Conservation (phyloP, 2,329 filamentous ascomycete species). For the Fusarium sp. region DNA sequence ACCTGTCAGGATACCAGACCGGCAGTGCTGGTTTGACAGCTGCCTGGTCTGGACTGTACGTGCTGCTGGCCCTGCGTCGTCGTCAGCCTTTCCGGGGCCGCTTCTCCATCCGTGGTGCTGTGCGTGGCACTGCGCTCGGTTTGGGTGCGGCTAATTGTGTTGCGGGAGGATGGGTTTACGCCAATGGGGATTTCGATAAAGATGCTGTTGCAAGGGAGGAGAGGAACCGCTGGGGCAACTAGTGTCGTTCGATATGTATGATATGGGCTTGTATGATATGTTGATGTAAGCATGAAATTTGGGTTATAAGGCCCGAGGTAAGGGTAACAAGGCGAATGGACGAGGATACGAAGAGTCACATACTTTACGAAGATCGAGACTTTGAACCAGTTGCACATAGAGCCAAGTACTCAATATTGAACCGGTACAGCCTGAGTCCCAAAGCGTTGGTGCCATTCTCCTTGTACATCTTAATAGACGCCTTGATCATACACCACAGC, state of each 20-base stretch:
- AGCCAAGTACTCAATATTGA: background rate
- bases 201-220: slow-evolving; percentile 64
- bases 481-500: background rate
- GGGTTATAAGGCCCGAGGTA: slow-evolving; percentile 1
- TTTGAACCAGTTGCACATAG: background rate
- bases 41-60: slow-evolving; percentile 70
- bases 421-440: background rate
- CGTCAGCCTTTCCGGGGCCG: slow-evolving; percentile 57
- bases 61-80: slow-evolving; percentile 65
- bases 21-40: slow-evolving; percentile 68
- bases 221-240: slow-evolving; percentile 64
- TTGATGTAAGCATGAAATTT: slow-evolving; percentile 1
- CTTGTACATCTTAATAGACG: background rate
- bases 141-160: slow-evolving; percentile 63
- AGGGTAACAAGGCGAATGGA: background rate
- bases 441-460: background rate
- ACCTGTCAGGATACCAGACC: slow-evolving; percentile 69
- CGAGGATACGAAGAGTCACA: background rate
- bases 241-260: slow-evolving; percentile 19
- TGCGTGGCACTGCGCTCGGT: slow-evolving; percentile 65
- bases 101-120: slow-evolving; percentile 63
- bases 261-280: slow-evolving; percentile 35
- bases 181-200: slow-evolving; percentile 62
- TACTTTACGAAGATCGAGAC: background rate
- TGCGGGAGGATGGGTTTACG: slow-evolving; percentile 66